Evolutionary conservation across 257 asterid genomes (phyloP).

Genomic region (Lithospermum erythrorhizon): DNA sequence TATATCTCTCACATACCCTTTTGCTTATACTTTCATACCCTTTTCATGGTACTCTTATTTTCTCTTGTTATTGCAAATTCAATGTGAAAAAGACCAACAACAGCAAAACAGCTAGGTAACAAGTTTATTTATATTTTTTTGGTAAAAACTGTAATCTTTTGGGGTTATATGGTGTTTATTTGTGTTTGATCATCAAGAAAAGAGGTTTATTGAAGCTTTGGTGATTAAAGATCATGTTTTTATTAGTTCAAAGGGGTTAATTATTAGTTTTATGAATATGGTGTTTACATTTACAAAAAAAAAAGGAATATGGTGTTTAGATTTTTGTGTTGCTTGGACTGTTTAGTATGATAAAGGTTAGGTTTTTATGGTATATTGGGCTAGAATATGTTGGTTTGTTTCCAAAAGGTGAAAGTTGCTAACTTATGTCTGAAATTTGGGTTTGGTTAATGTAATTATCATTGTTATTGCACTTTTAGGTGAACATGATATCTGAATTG

Average conservation of each 20-base stretch:
- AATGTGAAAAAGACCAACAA: conserved; percentile 1
- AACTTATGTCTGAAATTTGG: conserved; percentile 6
- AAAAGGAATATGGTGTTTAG: conserved; percentile 13
- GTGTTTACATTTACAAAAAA: conserved; percentile 13
- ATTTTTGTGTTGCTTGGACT: neutral
- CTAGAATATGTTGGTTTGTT: neutral
- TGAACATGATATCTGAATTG: conserved; percentile 17
- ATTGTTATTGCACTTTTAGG: neutral
- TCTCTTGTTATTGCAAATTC: conserved; percentile 7
- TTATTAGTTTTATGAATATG: conserved; percentile 14
- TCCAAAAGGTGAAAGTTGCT: neutral
- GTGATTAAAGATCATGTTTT: conserved; percentile 33
- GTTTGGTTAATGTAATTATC: conserved; percentile 3
- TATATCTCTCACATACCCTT: conserved; percentile 4
- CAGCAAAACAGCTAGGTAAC: neutral
- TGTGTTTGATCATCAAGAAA: conserved; percentile 18
- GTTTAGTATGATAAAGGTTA: conserved; percentile 11
- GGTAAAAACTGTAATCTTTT: too few species aligned
- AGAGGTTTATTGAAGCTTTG: conserved; percentile 16
- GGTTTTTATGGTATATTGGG: conserved; percentile 3
- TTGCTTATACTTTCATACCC: conserved; percentile 12
- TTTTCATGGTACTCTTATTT: conserved; percentile 8
- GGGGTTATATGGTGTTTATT: neutral
- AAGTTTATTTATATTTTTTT: neutral
- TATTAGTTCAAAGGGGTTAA: conserved; percentile 12